Percentiles rank a stretch among this genome's conserved stretches.
Evolutionary conservation across 306 rosid genomes (phyloP).

Genomic region (Acacia crassicarpa): DNA sequence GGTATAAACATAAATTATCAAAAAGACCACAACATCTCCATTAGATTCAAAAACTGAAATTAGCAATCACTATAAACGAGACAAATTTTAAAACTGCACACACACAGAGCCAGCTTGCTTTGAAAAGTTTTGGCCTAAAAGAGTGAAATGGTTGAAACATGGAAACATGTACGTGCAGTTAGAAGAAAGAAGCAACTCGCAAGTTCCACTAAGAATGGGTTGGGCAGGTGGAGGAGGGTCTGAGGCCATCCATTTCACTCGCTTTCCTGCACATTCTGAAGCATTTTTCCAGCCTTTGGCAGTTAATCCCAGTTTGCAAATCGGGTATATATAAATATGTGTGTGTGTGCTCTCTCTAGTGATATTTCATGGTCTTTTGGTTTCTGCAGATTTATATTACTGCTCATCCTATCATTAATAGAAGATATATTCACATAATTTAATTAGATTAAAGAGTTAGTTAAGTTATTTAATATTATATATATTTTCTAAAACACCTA

Average conservation of each 20-base stretch:
- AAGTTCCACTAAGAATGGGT: conserved; percentile 33
- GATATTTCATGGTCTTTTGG: not conserved
- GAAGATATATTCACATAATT: too few species aligned
- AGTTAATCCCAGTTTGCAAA: conserved; percentile 56
- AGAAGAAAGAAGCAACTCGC: conserved; percentile 52
- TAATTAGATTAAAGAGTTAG: too few species aligned
- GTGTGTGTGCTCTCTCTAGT: not conserved
- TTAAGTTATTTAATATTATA: too few species aligned
- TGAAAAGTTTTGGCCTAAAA: not conserved
- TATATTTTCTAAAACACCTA: too few species aligned
- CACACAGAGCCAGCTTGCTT: not conserved
- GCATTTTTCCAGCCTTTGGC: conserved; percentile 53
- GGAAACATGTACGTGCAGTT: conserved; percentile 46
- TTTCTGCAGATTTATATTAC: not conserved
- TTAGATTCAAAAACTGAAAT: not conserved
- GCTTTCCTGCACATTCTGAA: conserved; percentile 49
- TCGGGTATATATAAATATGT: conserved; percentile 43
- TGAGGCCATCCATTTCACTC: conserved; percentile 21
- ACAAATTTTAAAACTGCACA: not conserved
- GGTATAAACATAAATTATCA: conserved; percentile 36
- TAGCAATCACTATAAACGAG: not conserved
- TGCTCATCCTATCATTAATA: too few species aligned
- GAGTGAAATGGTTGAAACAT: not conserved
- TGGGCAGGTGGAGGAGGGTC: conserved; percentile 55
- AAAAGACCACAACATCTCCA: not conserved